These are phyloP conservation scores for Lactifluus subvellereus DNA, from an alignment of 768 basidiomycete genomes.

Conservation along the genomic window DNA sequence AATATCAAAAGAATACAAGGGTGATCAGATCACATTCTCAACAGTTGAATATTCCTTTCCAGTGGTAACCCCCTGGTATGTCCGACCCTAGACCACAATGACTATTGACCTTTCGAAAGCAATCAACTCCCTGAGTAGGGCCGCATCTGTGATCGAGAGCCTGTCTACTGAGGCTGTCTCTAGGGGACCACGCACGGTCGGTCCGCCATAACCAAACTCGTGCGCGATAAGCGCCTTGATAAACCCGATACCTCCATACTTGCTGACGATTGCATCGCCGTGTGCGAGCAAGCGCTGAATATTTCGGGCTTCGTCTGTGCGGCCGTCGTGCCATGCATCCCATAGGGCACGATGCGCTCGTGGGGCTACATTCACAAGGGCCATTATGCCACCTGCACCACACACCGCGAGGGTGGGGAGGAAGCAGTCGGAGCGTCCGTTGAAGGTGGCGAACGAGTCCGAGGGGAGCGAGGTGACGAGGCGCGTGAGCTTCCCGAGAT, in stretches of 20 bases:
- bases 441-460: conserved; percentile 60
- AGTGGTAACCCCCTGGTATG: background rate
- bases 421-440: conserved; percentile 70
- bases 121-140: conserved; percentile 30
- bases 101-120: conserved; percentile 31
- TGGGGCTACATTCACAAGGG: conserved; percentile 48
- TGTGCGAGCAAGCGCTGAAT: conserved; percentile 58
- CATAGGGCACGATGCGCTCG: conserved; percentile 13
- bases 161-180: conserved; percentile 21
- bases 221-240: conserved; percentile 58
- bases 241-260: conserved; percentile 61
- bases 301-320: conserved; percentile 51
- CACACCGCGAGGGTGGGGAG: conserved; percentile 55
- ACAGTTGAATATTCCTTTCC: background rate
- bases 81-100: conserved; percentile 20
- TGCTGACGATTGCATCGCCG: conserved; percentile 58
- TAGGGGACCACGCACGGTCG: conserved; percentile 30
- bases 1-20: background rate
- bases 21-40: background rate
- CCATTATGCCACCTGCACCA: conserved; percentile 62
- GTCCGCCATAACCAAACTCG: conserved; percentile 58
- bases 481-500: conserved; percentile 77
- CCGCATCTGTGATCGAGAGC: conserved; percentile 21
- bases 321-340: conserved; percentile 32
- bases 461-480: conserved; percentile 53